These are phyloP conservation scores for Fusarium pilosicola DNA, from an alignment of 2,329 filamentous ascomycete genomes.

Conservation along the genomic window DNA sequence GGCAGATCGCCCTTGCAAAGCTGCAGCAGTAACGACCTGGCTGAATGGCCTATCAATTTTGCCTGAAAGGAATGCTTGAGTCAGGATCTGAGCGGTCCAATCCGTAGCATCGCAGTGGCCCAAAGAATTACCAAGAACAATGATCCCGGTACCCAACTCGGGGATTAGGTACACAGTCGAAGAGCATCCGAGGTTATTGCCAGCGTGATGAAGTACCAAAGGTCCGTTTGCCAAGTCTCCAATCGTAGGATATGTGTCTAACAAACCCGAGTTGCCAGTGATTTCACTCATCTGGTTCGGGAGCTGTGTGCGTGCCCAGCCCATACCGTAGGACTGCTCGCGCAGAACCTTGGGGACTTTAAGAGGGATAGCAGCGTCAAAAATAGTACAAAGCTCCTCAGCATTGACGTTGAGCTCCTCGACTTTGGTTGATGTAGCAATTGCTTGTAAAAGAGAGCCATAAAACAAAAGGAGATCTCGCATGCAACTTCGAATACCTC, in stretches of 20 bases:
- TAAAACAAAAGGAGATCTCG: neutral
- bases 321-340: neutral
- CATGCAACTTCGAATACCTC: neutral
- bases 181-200: neutral
- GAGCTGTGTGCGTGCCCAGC: neutral
- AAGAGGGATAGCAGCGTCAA: neutral
- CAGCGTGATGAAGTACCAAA: neutral
- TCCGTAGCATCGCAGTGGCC: neutral
- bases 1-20: neutral
- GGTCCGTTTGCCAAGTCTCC: neutral
- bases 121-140: neutral
- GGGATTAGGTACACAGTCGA: neutral
- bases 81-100: neutral
- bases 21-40: neutral
- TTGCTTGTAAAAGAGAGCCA: neutral
- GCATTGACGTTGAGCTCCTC: neutral
- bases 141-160: neutral
- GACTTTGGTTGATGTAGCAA: neutral
- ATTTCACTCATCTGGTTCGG: neutral
- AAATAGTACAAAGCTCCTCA: neutral
- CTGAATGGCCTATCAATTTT: neutral
- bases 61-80: neutral
- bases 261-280: neutral
- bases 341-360: neutral
- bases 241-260: neutral